A percentile compares a stretch with the other conserved stretches of the same genome.
Conservation (phyloP, 495 filamentous ascomycete species). For the Pseudotulostoma volvatum region DNA sequence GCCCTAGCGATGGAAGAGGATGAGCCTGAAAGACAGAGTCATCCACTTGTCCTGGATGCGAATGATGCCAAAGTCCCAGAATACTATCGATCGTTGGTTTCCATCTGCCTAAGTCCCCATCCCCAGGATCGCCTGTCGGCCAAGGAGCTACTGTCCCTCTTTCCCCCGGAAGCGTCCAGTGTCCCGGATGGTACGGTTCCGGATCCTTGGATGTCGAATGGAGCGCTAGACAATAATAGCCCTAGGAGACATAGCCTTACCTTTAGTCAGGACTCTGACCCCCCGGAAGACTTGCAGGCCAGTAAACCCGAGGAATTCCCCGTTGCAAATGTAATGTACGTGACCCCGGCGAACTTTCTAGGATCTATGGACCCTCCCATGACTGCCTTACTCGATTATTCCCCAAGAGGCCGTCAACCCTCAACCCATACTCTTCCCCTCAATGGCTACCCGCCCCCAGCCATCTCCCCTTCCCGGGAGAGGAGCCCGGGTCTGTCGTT, state of each 20-base stretch:
- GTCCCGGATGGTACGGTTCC: too few relatives aligned
- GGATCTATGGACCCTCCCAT: background rate
- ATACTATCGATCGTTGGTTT: conserved; percentile 43
- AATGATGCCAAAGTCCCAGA: conserved; percentile 34
- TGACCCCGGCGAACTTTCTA: conserved; percentile 2
- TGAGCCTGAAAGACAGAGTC: conserved; percentile 66
- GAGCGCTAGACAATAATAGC: too few relatives aligned
- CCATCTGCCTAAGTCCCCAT: conserved; percentile 37
- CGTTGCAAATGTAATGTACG: conserved; percentile 1
- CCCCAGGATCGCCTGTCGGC: conserved; percentile 40
- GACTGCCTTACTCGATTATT: conserved; percentile 1
- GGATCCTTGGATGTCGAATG: too few relatives aligned
- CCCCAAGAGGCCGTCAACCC: conserved; percentile 3
- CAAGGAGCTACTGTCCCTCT: conserved; percentile 37
- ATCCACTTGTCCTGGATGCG: conserved; percentile 43
- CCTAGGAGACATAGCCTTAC: too few relatives aligned
- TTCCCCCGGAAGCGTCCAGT: conserved; percentile 19
- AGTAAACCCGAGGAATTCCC: background rate
- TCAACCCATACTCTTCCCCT: conserved; percentile 1
- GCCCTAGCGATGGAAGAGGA: conserved; percentile 74
- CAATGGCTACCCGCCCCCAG: conserved; percentile 3
- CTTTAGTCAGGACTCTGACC: background rate
- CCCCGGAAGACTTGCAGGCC: background rate
- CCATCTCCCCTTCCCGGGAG: conserved; percentile 1
- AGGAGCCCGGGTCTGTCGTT: conserved; percentile 1